phyloP scores from a whole-genome alignment of 2,329 filamentous ascomycete genomes.

The Ophiostoma novo-ulmi region DNA sequence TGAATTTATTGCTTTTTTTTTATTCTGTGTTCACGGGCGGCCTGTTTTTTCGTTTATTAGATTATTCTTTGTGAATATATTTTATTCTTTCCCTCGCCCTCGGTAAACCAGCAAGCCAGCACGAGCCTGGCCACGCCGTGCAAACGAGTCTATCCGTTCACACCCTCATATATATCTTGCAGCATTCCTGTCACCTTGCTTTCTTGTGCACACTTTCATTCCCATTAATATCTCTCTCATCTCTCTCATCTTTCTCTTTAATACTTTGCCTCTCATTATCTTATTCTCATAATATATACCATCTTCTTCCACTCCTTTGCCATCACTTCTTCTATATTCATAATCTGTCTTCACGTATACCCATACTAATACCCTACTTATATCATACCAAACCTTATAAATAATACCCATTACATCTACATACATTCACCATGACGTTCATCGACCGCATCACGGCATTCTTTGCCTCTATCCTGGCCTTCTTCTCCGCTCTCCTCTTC shows the following conservation, averaged over 20 bases:
- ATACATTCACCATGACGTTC: conserved; percentile 7
- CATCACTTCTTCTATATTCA: background rate
- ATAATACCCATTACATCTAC: background rate
- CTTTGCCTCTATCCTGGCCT: conserved; percentile 17
- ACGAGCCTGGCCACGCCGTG: background rate
- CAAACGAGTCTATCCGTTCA: background rate
- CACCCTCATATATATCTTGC: conserved; percentile 14
- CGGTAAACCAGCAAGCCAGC: background rate
- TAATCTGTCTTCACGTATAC: background rate
- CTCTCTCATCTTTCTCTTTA: background rate
- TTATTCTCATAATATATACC: conserved; percentile 8
- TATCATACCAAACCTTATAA: background rate
- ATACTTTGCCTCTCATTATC: background rate
- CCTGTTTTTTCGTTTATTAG: too few relatives aligned
- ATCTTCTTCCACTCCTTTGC: background rate
- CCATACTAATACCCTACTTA: background rate
- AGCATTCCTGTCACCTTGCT: background rate
- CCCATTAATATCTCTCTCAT: background rate
- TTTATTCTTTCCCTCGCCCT: background rate
- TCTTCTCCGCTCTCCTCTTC: background rate
- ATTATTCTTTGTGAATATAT: too few relatives aligned
- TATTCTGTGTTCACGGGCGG: too few relatives aligned
- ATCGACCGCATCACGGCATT: conserved; percentile 5
- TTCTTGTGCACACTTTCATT: background rate
- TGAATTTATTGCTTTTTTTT: too few relatives aligned